Evolutionary conservation across 2,329 filamentous ascomycete genomes (phyloP), one percentile per base, ranked within the genome.

Genomic region (Didymella pomorum): DNA sequence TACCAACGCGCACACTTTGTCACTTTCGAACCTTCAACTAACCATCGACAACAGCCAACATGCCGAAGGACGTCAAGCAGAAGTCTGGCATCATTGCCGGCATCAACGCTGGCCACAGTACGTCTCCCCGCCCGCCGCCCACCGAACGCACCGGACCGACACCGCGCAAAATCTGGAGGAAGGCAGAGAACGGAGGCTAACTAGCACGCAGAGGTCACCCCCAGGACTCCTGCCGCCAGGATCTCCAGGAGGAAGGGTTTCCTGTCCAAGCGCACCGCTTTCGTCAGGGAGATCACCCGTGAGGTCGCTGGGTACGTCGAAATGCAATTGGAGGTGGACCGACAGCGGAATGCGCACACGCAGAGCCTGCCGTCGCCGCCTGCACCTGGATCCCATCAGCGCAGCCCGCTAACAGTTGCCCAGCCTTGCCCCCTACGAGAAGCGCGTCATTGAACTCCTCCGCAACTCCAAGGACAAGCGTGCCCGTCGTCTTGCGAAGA

Each of bases 391-490:
- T 6, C 42, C 16, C 35, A 21, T 20, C 16, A 31, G 23, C 31
- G 45, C 42, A 25, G 8, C 41, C 20, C 33, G 59, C 65, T 64
- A 53, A 66, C 62, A 54, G 20, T 18, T 23, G 16, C 49, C 31
- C 54, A 70, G 68, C 52, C 68, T 70, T 62, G 68, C 66, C 59
- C 69, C 69, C 53, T 75, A 99, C 82, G 95, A 99, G 89, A 94
- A 95, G 83, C 93, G 95, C 80, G 92, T 99, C 75, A 96, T 99
- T 80, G 95, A 99, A 88, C 86, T 99, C 80, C 90, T 99, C 83
- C 92, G 95, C 78, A 99, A 99, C 91, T 90, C 87, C 86, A 96
- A 96, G 87, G 95, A 99, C 85, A 98, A 98, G 92, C 92, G 94
- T 83, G 94, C 94, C 78, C 89, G 94, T 76, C 97, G 97, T 90